Evolutionary conservation across 2,329 filamentous ascomycete species (phyloP).

Genomic region (Paraphoma sp.): DNA sequence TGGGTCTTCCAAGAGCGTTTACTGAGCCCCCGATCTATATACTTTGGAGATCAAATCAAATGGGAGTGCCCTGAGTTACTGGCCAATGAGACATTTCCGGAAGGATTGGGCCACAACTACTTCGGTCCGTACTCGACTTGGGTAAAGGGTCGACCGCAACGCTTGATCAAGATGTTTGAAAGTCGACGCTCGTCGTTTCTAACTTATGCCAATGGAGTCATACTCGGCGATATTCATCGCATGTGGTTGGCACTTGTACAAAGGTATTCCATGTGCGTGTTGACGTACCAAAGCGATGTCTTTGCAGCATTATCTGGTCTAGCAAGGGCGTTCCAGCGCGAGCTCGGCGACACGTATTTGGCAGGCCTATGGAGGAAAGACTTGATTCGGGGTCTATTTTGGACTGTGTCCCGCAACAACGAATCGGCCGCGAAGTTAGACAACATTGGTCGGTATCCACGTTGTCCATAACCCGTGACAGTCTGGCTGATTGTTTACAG

Average conservation of each 20-base stretch:
- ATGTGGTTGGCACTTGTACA: neutral
- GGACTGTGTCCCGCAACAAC: neutral
- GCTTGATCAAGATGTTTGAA: no score
- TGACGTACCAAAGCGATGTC: neutral
- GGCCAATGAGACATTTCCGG: neutral
- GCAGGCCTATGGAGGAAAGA: neutral
- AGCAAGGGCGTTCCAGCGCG: neutral
- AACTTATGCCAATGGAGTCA: no score
- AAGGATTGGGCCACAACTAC: neutral
- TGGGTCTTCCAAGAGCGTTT: conserved; percentile 5
- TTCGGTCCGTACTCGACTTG: no score
- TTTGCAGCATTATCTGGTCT: neutral
- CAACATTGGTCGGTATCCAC: neutral
- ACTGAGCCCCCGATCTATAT: conserved; percentile 1
- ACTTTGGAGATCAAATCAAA: neutral
- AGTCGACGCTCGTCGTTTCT: no score
- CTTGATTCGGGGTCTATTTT: neutral
- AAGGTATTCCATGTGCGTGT: neutral
- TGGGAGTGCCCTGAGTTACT: conserved; percentile 4
- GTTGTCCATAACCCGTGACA: neutral
- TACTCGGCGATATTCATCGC: no score
- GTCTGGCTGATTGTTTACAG: neutral
- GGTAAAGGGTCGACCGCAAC: no score
- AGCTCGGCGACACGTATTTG: neutral
- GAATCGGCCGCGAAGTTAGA: neutral